These are phyloP conservation scores for Suillus ampliporus DNA, from an alignment of 768 basidiomycete species.

Conservation along the genomic window DNA sequence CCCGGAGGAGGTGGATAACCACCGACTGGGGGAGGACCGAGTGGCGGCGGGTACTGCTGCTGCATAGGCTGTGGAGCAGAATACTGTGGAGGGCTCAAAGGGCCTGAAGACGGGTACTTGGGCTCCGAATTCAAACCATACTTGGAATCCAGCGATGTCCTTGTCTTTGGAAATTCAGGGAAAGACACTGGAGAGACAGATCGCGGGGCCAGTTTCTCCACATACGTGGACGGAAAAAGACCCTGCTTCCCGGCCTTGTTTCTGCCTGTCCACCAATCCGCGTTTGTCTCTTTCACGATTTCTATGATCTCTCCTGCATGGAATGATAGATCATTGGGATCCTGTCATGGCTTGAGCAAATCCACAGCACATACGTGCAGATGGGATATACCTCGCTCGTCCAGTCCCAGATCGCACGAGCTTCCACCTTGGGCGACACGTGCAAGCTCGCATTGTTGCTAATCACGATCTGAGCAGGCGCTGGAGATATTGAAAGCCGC, in stretches of 20 bases:
- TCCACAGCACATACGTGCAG: constrained; percentile 7
- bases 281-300: constrained; percentile 81
- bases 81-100: constrained; percentile 20
- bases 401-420: constrained; percentile 38
- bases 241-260: constrained; percentile 63
- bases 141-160: constrained; percentile 14
- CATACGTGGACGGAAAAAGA: constrained; percentile 80
- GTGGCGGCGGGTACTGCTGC: constrained; percentile 16
- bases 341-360: constrained; percentile 46
- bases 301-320: constrained; percentile 77
- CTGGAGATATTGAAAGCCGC: constrained; percentile 32
- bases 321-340: constrained; percentile 80
- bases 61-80: neutral
- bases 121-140: constrained; percentile 16
- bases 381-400: constrained; percentile 29
- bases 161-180: constrained; percentile 27
- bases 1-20: constrained; percentile 22
- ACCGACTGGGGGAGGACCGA: constrained; percentile 10
- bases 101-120: constrained; percentile 11
- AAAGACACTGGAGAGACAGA: constrained; percentile 28
- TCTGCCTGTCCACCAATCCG: constrained; percentile 91
- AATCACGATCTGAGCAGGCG: neutral
- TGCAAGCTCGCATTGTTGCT: constrained; percentile 8
- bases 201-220: constrained; percentile 52
- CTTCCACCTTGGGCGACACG: constrained; percentile 24